Evolutionary conservation across 441 rosid genomes (phyloP).

Genomic region (Pelargonium cotyledonis): DNA sequence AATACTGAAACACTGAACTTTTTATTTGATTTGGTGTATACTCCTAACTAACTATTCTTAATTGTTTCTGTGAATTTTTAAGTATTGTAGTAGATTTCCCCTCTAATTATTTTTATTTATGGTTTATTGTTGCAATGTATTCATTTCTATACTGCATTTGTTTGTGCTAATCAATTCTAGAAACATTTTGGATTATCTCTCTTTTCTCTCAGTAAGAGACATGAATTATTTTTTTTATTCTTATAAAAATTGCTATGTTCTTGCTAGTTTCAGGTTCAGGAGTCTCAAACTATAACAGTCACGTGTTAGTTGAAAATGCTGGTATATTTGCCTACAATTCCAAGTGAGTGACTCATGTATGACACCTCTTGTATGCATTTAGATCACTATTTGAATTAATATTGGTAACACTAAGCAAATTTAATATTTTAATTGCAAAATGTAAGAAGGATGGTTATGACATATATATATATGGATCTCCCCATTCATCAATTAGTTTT

Average conservation of each 20-base stretch:
- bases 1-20: background rate
- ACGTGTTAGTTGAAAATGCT: slow-evolving; percentile 18
- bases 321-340: slow-evolving; percentile 20
- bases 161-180: background rate
- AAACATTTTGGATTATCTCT: background rate
- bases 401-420: background rate
- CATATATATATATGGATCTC: background rate
- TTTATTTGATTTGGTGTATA: background rate
- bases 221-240: background rate
- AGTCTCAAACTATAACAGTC: slow-evolving; percentile 16
- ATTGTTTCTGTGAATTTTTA: background rate
- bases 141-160: background rate
- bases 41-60: background rate
- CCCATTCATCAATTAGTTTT: background rate
- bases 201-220: background rate
- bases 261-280: slow-evolving; percentile 25
- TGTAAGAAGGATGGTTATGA: background rate
- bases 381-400: background rate
- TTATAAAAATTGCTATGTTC: background rate
- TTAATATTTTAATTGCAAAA: background rate
- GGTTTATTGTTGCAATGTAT: background rate
- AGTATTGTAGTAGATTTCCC: too few species aligned
- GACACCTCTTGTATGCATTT: slow-evolving; percentile 3
- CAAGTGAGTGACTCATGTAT: slow-evolving; percentile 37
- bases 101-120: background rate